These are phyloP conservation scores for Xylaria hypoxylon DNA, from an alignment of 2,329 filamentous ascomycete genomes.

Conservation along the genomic window DNA sequence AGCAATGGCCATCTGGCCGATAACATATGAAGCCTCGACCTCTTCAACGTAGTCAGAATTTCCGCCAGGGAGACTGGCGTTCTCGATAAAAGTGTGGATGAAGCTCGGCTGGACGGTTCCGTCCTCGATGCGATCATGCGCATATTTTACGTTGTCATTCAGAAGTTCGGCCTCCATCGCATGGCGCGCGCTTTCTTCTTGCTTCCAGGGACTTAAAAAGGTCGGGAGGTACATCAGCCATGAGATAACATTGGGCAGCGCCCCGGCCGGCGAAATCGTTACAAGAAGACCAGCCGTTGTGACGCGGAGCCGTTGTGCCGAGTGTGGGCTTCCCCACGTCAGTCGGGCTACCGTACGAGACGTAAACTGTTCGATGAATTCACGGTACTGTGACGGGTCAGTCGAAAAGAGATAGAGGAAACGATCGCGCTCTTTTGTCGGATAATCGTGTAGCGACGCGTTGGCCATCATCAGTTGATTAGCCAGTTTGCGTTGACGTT, in stretches of 20 bases:
- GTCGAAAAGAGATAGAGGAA: slow-evolving; percentile 58
- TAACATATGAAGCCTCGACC: slow-evolving; percentile 57
- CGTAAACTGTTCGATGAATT: slow-evolving; percentile 62
- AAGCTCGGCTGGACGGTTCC: slow-evolving; percentile 56
- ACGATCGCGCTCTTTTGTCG: slow-evolving; percentile 58
- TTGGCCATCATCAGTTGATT: slow-evolving; percentile 58
- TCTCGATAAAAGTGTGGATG: slow-evolving; percentile 56
- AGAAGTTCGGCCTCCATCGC: slow-evolving; percentile 55
- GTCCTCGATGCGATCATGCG: slow-evolving; percentile 50
- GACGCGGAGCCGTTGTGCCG: slow-evolving; percentile 55
- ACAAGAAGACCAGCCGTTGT: slow-evolving; percentile 60
- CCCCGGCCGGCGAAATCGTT: slow-evolving; percentile 59
- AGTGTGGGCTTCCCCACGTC: slow-evolving; percentile 59
- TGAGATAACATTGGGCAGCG: slow-evolving; percentile 56
- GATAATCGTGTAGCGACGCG: slow-evolving; percentile 57
- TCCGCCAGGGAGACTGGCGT: slow-evolving; percentile 38
- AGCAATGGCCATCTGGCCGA: slow-evolving; percentile 62
- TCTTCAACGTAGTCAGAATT: slow-evolving; percentile 49
- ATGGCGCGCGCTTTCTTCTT: slow-evolving; percentile 56
- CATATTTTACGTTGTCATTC: slow-evolving; percentile 53
- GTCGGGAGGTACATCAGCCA: slow-evolving; percentile 56
- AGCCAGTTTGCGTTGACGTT: slow-evolving; percentile 60
- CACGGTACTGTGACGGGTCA: slow-evolving; percentile 57
- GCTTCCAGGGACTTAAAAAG: slow-evolving; percentile 59
- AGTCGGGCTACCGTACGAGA: slow-evolving; percentile 59